Base-by-base conservation (phyloP, 1,284 basidiomycete genomes). In the Heterobasidion parviporum region DNA sequence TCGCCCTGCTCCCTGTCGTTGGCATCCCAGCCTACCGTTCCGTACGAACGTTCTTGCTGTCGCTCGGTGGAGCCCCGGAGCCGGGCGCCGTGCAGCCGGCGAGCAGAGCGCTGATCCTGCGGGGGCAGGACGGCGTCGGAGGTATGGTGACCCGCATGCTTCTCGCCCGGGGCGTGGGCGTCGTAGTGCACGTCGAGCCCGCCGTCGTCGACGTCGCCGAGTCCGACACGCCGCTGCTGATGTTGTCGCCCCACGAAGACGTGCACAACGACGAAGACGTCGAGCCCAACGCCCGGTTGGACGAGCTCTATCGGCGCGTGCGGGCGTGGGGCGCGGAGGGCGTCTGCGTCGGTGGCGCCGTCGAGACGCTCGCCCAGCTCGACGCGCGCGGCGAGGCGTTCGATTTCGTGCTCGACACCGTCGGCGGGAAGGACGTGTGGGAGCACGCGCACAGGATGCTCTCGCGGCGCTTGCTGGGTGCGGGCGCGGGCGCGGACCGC, bases 1-100 rank as follows among this genome's bases (percentile, higher is more conserved):
- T 93, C 14, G 84, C 91, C 0, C 77, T 92, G 9, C 74, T 94
- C 0, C 88, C 92, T 1, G 68, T 91, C 0, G 82, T 82, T 54
- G 92, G 87, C 10, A 74, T 95, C 26, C 77, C 85, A 12, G 88
- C 90, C 0, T 84, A 89, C 62, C 83, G 92, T 16, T 89, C 89
- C 0, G 75, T 92, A 7, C 81, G 86, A 33, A 85, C 86, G 0
- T 80, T 76, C 56, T 41, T 58, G 1, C 12, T 41, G n/a, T 41
- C 38, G 38, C 38, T 10, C 5, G 10, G 12, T 12, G 55, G 46
- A 1, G 10, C 67, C 65, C 35, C 15, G 12, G 36, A 44, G 12
- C 44, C 46, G 10, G 18, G 49, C 20, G 47, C 12, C 15, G 12
- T n/a, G 3, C 14, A 26, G 32, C 12, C 8, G 35, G 16, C 36